These are phyloP conservation scores for Nitzschia sp. DNA, from an alignment of 108 stramenopile species.

Conservation along the genomic window DNA sequence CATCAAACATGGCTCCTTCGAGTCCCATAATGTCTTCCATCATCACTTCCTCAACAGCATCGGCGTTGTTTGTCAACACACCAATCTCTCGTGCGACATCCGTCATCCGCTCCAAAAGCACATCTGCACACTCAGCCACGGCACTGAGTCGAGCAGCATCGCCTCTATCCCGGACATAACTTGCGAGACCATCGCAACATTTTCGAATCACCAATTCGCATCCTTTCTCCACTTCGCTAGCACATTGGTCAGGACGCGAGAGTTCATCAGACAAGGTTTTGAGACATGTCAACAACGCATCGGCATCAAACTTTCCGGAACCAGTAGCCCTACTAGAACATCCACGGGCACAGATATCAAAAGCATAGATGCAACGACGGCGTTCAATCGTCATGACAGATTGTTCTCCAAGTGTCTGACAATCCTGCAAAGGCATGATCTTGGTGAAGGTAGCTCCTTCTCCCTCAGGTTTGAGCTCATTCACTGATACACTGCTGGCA, in stretches of 20 bases:
- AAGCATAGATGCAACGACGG: slow-evolving; percentile 85
- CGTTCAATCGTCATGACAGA: slow-evolving; percentile 78
- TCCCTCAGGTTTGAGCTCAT: slow-evolving; percentile 40
- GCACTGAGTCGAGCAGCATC: slow-evolving; percentile 81
- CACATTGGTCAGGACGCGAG: slow-evolving; percentile 75
- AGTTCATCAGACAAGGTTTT: slow-evolving; percentile 76
- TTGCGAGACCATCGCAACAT: slow-evolving; percentile 82
- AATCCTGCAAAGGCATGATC: slow-evolving; percentile 64
- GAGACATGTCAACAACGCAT: slow-evolving; percentile 64
- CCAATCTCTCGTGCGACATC: slow-evolving; percentile 79
- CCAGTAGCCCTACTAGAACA: slow-evolving; percentile 76
- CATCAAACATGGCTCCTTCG: slow-evolving; percentile 85
- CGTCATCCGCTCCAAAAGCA: slow-evolving; percentile 60
- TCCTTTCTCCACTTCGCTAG: slow-evolving; percentile 80
- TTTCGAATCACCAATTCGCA: slow-evolving; percentile 77
- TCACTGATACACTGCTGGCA: slow-evolving; percentile 43
- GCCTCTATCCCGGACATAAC: slow-evolving; percentile 80
- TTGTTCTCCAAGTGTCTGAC: slow-evolving; percentile 58
- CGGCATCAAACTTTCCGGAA: slow-evolving; percentile 82
- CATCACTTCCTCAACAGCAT: slow-evolving; percentile 67
- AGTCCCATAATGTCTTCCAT: slow-evolving; percentile 68
- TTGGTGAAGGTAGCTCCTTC: slow-evolving; percentile 24
- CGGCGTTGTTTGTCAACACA: slow-evolving; percentile 52
- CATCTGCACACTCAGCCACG: slow-evolving; percentile 85
- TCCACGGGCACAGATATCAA: slow-evolving; percentile 80